Base-by-base conservation (phyloP, 2,329 filamentous ascomycete genomes). In the Colletotrichum sp. region DNA sequence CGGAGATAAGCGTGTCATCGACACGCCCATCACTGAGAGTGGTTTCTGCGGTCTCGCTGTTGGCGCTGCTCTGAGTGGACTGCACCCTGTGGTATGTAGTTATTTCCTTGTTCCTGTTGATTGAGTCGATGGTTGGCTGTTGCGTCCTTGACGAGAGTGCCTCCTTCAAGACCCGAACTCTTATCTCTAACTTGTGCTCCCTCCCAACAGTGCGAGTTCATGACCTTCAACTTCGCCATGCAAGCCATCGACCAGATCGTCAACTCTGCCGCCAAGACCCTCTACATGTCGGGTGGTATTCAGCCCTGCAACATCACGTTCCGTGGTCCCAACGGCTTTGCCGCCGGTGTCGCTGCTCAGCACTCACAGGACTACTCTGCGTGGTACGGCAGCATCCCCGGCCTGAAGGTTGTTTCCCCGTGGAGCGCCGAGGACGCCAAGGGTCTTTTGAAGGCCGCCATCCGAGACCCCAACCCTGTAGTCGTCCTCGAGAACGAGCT, bases 181-280 rank as follows among this genome's bases (percentile, higher is more conserved):
- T 25, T 29, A 29, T 25, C 64, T 36, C 22, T 77, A 67, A 77
- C 66, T 22, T 11, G 29, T 29, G n/a, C 65, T 15, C 49, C 12
- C 25, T 52, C 27, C 30, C 59, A 8, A 11, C 80, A 97, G 95
- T 97, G 95, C 92, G 97, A 99, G 90, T 99, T 99, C 92, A 99
- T 99, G 97, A 99, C 97, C 83, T 99, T 98, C 93, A 99, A 99
- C 92, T 99, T 99, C 86, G 96, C 97, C 87, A 99, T 99, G 97
- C 97, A 99, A 90, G 95, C 97, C 85, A 99, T 99, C 87, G 97
- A 99, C 87, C 97, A 99, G 87, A 95, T 99, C 85, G 96, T 99
- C 92, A 99, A 99, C 93, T 99, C 96, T 66, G 97, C 91, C 81
- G 97, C 96, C 84, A 99, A 99, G 92, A 99, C 97, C 74, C 96